These are phyloP conservation scores for Pilaira anomala DNA, from an alignment of 192 early-diverging fungal genomes.

Conservation along the genomic window DNA sequence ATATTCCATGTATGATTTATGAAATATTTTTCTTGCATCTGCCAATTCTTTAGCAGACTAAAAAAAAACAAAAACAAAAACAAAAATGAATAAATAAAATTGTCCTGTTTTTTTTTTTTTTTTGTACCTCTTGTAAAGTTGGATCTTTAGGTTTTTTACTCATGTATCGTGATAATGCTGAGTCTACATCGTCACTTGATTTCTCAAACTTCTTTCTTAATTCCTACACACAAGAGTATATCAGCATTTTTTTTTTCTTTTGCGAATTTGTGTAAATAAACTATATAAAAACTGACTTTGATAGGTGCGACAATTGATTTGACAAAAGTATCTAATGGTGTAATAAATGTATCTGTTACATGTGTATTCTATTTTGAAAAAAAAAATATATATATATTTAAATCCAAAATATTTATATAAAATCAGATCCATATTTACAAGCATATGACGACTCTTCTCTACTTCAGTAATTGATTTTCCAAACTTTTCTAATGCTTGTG, in stretches of 20 bases:
- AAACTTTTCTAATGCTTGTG: conserved; percentile 51
- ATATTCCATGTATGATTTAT: conserved; percentile 60
- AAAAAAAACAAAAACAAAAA: not conserved
- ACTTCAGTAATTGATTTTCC: conserved; percentile 52
- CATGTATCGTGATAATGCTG: conserved; percentile 58
- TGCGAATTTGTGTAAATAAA: not conserved
- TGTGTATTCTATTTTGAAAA: conserved; percentile 51
- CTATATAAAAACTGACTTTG: conserved; percentile 41
- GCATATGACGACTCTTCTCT: conserved; percentile 50
- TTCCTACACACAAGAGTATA: conserved; percentile 36
- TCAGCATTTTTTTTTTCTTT: not conserved
- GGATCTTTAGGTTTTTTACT: conserved; percentile 56
- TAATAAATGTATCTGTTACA: conserved; percentile 66
- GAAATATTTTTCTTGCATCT: conserved; percentile 58
- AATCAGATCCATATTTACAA: conserved; percentile 36
- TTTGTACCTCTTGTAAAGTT: conserved; percentile 50
- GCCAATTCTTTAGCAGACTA: conserved; percentile 59
- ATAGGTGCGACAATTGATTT: conserved; percentile 50
- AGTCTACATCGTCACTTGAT: conserved; percentile 60
- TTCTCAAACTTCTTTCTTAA: conserved; percentile 57
- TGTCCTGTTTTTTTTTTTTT: conserved; percentile 4
- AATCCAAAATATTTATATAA: not conserved
- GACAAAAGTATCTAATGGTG: conserved; percentile 62
- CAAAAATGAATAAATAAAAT: not conserved
- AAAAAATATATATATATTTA: not conserved